Conservation (phyloP, 2,329 filamentous ascomycete species). For the Gaeumannomyces tritici region DNA sequence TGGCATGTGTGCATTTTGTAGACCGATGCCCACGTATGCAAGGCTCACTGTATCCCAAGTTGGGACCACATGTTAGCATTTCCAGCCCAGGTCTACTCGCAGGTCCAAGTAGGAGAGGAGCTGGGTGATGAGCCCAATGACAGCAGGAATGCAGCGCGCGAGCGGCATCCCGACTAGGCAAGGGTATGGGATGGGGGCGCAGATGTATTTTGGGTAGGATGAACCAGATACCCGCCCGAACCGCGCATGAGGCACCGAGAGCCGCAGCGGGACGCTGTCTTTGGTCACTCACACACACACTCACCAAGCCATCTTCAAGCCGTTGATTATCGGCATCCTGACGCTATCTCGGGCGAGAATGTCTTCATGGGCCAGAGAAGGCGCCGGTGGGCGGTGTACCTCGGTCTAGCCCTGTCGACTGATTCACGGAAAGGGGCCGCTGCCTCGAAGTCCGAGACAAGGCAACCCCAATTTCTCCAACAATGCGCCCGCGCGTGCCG, state of each 20-base stretch:
- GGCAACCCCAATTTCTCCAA: background rate
- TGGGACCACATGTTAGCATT: background rate
- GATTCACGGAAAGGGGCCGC: background rate
- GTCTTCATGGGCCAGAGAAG: background rate
- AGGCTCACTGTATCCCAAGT: slow-evolving; percentile 46
- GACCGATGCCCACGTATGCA: slow-evolving; percentile 70
- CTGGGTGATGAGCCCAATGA: background rate
- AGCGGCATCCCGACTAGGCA: background rate
- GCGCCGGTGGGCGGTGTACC: background rate
- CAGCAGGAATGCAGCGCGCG: background rate
- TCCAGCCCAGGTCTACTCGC: background rate
- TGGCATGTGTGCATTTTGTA: slow-evolving; percentile 61
- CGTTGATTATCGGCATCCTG: slow-evolving; percentile 59
- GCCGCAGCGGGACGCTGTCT: too few relatives aligned
- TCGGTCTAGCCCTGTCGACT: background rate
- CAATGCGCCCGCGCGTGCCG: background rate
- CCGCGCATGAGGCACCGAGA: too few relatives aligned
- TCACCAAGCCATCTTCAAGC: slow-evolving; percentile 66
- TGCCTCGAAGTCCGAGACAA: background rate
- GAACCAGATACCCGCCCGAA: background rate
- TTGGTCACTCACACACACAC: slow-evolving; percentile 19
- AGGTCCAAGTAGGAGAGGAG: background rate
- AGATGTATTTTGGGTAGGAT: background rate
- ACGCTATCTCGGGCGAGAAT: background rate
- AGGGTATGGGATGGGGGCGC: background rate